Base-by-base conservation (phyloP, 73 alveolate species). In the Paramecium pentaurelia region DNA sequence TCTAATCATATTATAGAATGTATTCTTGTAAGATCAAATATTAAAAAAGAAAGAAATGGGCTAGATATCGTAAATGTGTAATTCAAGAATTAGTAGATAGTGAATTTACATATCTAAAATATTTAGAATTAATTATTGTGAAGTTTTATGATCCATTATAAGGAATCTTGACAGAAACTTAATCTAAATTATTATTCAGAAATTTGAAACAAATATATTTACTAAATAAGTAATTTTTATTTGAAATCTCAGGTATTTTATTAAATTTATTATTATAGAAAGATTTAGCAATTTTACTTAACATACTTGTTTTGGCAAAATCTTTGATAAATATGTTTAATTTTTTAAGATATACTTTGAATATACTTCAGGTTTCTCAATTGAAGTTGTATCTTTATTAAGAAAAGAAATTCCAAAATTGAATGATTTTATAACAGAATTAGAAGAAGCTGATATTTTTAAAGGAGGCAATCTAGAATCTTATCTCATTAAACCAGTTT, bases 281-380 rank as follows among this genome's bases (percentile, higher is more conserved):
- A 45, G 34, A 27, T 80, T 80, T 47, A 28, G 58, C 25, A 80
- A 80, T 22, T 80, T 32, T 80, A 34, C 22, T 6, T 47, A 40
- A 27, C 49, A 27, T 10, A 42, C 30, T 3, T 47, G 77, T 80
- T 80, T 45, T 80, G 91, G 91, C 7, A 80, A 80, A 32, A 49
- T 80, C 8, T 80, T 80, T 49, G 71, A 42, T 16, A 80, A 80
- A n/a, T 80, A 80, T 44, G 91, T 80, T 22, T 36, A 14, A 44
- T 80, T 80, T 42, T 80, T 80, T 27, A 80, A 80, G 28, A 47
- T 80, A 8, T 80, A 80, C 47, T 80, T 38, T 22, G 91, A 80
- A 45, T 80, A 80, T 12, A n/a, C 77, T 6, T 47, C 71, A n/a
- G 58, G 58, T 49, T 80, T 42, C 14, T 44, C 71, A 18, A 49